phyloP scores from a whole-genome alignment of 495 filamentous ascomycete species.

The Haplographium delicatum region DNA sequence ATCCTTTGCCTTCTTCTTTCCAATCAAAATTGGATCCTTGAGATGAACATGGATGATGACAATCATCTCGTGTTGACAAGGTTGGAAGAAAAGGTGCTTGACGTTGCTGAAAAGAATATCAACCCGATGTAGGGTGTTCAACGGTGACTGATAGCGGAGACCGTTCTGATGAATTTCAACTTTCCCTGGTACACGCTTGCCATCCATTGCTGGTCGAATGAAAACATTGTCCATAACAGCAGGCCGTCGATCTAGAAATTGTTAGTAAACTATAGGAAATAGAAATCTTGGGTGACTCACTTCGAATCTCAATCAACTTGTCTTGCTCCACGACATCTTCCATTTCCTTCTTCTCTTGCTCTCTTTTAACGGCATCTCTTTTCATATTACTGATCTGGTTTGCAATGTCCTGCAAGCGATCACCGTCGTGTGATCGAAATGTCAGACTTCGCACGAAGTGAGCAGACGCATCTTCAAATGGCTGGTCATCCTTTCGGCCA shows the following conservation, averaged over 20 bases:
- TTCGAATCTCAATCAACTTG: slow-evolving; percentile 86
- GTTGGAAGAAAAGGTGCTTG: slow-evolving; percentile 98
- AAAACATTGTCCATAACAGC: slow-evolving; percentile 84
- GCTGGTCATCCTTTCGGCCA: slow-evolving; percentile 95
- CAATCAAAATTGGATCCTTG: slow-evolving; percentile 96
- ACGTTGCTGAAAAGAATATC: slow-evolving; percentile 98
- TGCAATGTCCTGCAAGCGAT: slow-evolving; percentile 81
- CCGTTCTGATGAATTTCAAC: slow-evolving; percentile 98
- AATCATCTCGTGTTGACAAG: slow-evolving; percentile 89
- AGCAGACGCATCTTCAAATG: slow-evolving; percentile 92
- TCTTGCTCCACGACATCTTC: slow-evolving; percentile 99
- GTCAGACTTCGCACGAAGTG: slow-evolving; percentile 96
- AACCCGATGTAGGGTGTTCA: slow-evolving; percentile 72
- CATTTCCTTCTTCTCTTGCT: slow-evolving; percentile 99
- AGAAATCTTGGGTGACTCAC: slow-evolving; percentile 39
- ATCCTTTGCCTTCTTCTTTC: slow-evolving; percentile 98
- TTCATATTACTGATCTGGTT: slow-evolving; percentile 90
- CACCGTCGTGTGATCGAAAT: slow-evolving; percentile 82
- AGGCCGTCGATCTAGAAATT: slow-evolving; percentile 69
- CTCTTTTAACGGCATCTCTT: slow-evolving; percentile 79
- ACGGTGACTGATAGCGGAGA: slow-evolving; percentile 90
- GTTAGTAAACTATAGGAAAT: slow-evolving; percentile 29
- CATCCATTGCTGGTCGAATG: slow-evolving; percentile 89
- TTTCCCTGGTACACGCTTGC: slow-evolving; percentile 90
- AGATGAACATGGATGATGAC: slow-evolving; percentile 98